phyloP scores from a whole-genome alignment of 2,329 filamentous ascomycete species.

The Aureobasidium sp. region DNA sequence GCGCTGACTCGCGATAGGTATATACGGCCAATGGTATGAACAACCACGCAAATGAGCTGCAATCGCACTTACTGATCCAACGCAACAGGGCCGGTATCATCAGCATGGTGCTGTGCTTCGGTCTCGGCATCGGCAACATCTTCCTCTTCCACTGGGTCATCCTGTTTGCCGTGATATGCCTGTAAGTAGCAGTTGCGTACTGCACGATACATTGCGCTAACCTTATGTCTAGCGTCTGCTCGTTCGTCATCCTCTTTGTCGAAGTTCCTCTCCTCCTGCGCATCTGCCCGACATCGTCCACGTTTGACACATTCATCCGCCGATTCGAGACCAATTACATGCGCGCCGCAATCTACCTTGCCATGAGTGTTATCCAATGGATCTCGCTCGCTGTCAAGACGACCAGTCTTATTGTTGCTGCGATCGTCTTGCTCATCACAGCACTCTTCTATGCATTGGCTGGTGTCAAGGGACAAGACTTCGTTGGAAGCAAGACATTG shows the following conservation, averaged over 20 bases:
- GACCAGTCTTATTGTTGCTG: conserved; percentile 77
- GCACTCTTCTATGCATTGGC: conserved; percentile 73
- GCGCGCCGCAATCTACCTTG: conserved; percentile 76
- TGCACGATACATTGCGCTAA: not conserved
- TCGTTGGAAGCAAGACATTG: conserved; percentile 89
- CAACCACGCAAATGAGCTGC: not conserved
- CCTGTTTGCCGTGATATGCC: conserved; percentile 49
- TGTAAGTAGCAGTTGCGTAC: conserved; percentile 32
- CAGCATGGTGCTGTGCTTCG: conserved; percentile 57
- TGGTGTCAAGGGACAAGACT: conserved; percentile 73
- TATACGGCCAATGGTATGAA: conserved; percentile 61
- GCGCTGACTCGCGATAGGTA: conserved; percentile 38
- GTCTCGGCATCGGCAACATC: conserved; percentile 60
- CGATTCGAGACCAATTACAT: conserved; percentile 94
- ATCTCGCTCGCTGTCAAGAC: conserved; percentile 58
- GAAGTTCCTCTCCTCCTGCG: conserved; percentile 88
- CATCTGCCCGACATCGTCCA: conserved; percentile 89
- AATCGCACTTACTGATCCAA: conserved; percentile 18
- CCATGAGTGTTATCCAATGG: conserved; percentile 79
- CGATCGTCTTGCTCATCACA: conserved; percentile 69
- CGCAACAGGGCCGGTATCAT: conserved; percentile 45
- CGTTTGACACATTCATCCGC: conserved; percentile 84
- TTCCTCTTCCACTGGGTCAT: conserved; percentile 54
- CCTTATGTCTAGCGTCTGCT: conserved; percentile 31
- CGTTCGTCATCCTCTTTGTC: conserved; percentile 45